Base-by-base conservation (phyloP, 1,284 basidiomycete species). In the Ganoderma lingzhi region DNA sequence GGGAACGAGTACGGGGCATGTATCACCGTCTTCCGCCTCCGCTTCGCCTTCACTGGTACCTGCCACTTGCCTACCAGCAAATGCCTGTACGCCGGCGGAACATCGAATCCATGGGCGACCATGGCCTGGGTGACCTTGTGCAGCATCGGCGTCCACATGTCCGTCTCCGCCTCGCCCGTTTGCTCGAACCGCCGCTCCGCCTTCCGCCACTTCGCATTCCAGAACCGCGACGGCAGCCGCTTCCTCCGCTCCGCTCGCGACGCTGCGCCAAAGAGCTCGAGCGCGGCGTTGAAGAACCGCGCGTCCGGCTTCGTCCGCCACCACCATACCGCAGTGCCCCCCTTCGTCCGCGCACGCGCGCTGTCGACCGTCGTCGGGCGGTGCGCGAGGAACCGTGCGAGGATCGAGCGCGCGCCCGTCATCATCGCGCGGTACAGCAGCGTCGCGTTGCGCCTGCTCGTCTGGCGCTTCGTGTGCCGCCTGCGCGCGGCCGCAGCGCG, bases 261-360 rank as follows among this genome's bases (percentile, higher is more conserved):
- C 70, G 32, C 72, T 73, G 3, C 64, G n/a, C 78, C 3, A 73
- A 89, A 86, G 30, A 89, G 80, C 17, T 81, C 78, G 19, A 93
- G 77, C 4, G 88, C 83, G 3, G 88, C 87, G 67, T 92, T 92
- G 81, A 89, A 93, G 77, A 93, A 92, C 45, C 86, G 83, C 12
- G 84, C 85, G 74, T 94, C 92, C 0, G 89, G 87, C 42, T 53
- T 61, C 48, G 53, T 66, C 17, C 60, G 69, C 39, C 65, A 63
- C 58, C 62, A 53, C 45, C 68, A 37, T 8, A 51, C 30, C 51
- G 23, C 30, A 10, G 63, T 44, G 32, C 17, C 35, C 1, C 58
- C 60, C 14, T 17, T 39, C 15, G 44, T 65, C 17, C 23, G 61
- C 15, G 48, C 65, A n/a, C 12, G 32, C 14, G 62, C 23, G 37